Evolutionary conservation across 106 monocot genomes (phyloP).

Genomic region (Allium fistulosum): DNA sequence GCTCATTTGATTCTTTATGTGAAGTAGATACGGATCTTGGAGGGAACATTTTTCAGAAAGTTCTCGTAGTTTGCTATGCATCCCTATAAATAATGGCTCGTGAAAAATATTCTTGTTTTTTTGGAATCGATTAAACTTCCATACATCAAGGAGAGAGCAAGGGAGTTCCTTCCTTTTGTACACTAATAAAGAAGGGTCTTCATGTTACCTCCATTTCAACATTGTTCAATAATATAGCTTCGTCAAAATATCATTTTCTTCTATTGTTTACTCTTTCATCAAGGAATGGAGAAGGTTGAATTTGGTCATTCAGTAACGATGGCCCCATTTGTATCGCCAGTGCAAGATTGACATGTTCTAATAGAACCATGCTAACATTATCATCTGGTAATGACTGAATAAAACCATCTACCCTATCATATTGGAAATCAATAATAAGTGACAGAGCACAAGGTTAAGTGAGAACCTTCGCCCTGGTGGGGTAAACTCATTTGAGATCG

Average conservation of each 20-base stretch:
- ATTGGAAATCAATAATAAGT: slow-evolving; percentile 20
- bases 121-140: slow-evolving; percentile 23
- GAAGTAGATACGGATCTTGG: slow-evolving; percentile 1
- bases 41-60: slow-evolving; percentile 30
- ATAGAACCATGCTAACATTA: slow-evolving; percentile 9
- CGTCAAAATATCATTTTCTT: slow-evolving; percentile 38
- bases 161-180: slow-evolving; percentile 59
- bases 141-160: slow-evolving; percentile 24
- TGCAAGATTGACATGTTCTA: slow-evolving; percentile 13
- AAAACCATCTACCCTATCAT: slow-evolving; percentile 16
- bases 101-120: slow-evolving; percentile 31
- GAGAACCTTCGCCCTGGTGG: no score
- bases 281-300: slow-evolving; percentile 36
- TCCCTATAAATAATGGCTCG: slow-evolving; percentile 44
- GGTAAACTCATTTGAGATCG: no score
- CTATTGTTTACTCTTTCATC: slow-evolving; percentile 17
- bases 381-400: not conserved
- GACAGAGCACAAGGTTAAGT: no score
- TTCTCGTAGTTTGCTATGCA: slow-evolving; percentile 27
- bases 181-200: slow-evolving; percentile 24
- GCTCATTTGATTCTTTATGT: slow-evolving; percentile 7
- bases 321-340: slow-evolving; percentile 13
- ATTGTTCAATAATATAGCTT: slow-evolving; percentile 47
- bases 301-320: slow-evolving; percentile 22
- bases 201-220: slow-evolving; percentile 43